These are phyloP conservation scores for Scleromitrula shiraiana DNA, from an alignment of 2,329 filamentous ascomycete genomes.

Conservation along the genomic window DNA sequence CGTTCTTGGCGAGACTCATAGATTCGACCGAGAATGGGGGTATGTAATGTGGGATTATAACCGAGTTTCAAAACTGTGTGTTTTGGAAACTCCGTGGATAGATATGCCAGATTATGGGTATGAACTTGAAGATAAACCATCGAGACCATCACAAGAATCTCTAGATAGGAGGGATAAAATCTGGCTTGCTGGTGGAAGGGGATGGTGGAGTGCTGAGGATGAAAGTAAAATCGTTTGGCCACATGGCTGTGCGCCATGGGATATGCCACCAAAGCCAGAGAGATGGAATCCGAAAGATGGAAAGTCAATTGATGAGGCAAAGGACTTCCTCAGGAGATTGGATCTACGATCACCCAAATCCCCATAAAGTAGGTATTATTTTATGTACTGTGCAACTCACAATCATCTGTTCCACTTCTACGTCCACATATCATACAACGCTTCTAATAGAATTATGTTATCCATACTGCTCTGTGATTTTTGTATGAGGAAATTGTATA, in stretches of 20 bases:
- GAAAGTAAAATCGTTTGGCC: not conserved
- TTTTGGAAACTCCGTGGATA: not conserved
- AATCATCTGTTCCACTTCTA: too few relatives aligned
- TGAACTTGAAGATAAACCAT: not conserved
- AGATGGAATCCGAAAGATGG: not conserved
- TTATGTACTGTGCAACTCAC: too few relatives aligned
- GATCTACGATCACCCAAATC: not conserved
- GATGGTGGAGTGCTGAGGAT: constrained; percentile 4
- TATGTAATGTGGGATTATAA: constrained; percentile 6
- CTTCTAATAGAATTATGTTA: too few relatives aligned
- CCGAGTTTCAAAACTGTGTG: not conserved
- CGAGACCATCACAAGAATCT: not conserved
- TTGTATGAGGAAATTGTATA: too few relatives aligned
- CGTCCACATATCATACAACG: too few relatives aligned
- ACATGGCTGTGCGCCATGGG: not conserved
- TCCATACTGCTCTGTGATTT: too few relatives aligned
- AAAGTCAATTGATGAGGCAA: not conserved
- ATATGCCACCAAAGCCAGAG: not conserved
- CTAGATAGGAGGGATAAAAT: not conserved
- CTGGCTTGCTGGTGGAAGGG: not conserved
- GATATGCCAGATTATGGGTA: not conserved
- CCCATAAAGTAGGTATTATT: too few relatives aligned
- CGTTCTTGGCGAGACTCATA: not conserved
- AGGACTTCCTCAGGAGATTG: not conserved
- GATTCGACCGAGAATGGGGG: not conserved